Evolutionary conservation across 2,329 filamentous ascomycete genomes (phyloP), one percentile per base, ranked within the genome.

Genomic region (Monilinia polystroma): DNA sequence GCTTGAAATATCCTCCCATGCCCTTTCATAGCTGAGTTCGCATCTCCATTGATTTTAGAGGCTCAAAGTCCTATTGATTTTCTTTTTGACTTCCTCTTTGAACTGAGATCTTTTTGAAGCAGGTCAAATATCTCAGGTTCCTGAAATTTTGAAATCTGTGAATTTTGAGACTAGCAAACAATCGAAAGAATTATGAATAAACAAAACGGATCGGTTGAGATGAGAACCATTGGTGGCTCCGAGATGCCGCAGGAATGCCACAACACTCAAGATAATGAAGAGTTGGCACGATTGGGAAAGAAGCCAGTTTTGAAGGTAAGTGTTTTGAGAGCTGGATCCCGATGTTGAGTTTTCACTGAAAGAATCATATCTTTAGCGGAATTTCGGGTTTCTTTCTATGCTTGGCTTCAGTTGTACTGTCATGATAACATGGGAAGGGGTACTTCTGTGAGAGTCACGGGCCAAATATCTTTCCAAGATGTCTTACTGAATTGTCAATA

Each of bases 351-450:
- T 10, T 12, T 18, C n/a, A 59, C 56, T 43, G 23, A 59, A 20
- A 59, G 6, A 16, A 23, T 26, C 26, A 10, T 52, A 11, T 14
- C 26, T 35, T 6, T 54, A 78, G 73, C 70, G 78, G 53, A 78
- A 77, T 67, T 81, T 80, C 69, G 74, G 76, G 8, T 78, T 78
- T 64, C 70, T 78, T 59, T 76, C 75, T 18, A 80, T 78, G 29
- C 73, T 80, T 23, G 79, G 78, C 8, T 81, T 81, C 67, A 76
- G 76, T 1, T 78, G 77, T 55, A 78, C 79, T 26, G 72, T 79
- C 41, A 78, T 79, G 73, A 76, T 76, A 20, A 80, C 79, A 3
- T 81, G 79, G 79, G 79, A 80, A 70, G 58, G 58, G n/a, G 43
- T 52, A 23, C 29, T 62, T 51, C 16, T 62, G 58, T 62, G 18